These are phyloP conservation scores for Ceratocystis albifundus DNA, from an alignment of 2,329 filamentous ascomycete genomes.

Conservation along the genomic window DNA sequence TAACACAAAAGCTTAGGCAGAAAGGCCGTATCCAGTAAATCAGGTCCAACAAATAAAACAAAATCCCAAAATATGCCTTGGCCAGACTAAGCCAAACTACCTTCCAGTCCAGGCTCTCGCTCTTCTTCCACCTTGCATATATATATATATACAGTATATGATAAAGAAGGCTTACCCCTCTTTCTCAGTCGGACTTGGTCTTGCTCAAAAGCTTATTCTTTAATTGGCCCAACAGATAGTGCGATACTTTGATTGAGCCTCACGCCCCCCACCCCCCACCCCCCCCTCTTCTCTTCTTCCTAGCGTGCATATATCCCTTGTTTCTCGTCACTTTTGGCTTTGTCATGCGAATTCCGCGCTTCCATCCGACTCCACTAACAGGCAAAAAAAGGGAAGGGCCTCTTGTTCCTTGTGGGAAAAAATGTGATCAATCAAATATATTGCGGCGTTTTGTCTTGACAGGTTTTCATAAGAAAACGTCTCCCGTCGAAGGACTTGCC, in stretches of 20 bases:
- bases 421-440: constrained; percentile 2
- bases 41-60: neutral
- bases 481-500: neutral
- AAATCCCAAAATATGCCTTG: neutral
- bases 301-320: constrained; percentile 9
- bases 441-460: neutral
- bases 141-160: neutral
- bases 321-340: neutral
- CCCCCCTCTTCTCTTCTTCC: neutral
- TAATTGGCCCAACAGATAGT: constrained; percentile 2
- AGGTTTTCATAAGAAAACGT: neutral
- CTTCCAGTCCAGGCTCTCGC: neutral
- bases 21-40: neutral
- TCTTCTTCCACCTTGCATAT: neutral
- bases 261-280: neutral
- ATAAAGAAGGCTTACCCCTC: constrained; percentile 6
- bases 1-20: neutral
- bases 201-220: neutral
- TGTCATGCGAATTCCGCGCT: constrained; percentile 7
- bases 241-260: neutral
- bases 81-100: neutral
- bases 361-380: constrained; percentile 9
- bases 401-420: neutral
- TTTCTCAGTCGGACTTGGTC: neutral
- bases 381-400: neutral